phyloP scores from a whole-genome alignment of 2,329 filamentous ascomycete genomes.

The Endocalyx cinctus region DNA sequence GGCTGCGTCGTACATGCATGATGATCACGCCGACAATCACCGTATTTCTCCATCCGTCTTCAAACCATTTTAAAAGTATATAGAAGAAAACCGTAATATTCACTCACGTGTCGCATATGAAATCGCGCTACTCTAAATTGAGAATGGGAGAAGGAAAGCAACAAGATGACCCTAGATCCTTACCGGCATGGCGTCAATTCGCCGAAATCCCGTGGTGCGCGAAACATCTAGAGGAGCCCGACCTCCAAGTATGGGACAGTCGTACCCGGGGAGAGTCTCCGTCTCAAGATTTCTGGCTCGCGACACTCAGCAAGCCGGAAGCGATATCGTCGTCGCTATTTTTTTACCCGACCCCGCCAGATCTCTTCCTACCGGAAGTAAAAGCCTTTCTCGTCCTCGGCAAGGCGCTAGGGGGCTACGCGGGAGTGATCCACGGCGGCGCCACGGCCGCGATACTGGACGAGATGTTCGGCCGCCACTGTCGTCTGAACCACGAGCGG shows the following conservation, averaged over 20 bases:
- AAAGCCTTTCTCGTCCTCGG: conserved; percentile 1
- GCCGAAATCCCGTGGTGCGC: conserved; percentile 3
- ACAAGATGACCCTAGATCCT: too few relatives aligned
- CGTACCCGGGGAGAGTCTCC: conserved; percentile 1
- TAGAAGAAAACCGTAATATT: too few relatives aligned
- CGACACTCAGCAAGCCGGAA: background rate
- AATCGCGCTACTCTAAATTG: too few relatives aligned
- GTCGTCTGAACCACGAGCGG: conserved; percentile 3
- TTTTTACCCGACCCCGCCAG: background rate
- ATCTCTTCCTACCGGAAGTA: background rate
- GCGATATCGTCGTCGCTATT: background rate
- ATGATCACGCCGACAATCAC: too few relatives aligned
- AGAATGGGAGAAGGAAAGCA: too few relatives aligned
- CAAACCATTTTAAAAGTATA: too few relatives aligned
- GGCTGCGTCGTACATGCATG: too few relatives aligned
- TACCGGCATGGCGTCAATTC: conserved; percentile 1
- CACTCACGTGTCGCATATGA: too few relatives aligned
- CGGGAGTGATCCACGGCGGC: conserved; percentile 3
- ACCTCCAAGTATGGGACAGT: background rate
- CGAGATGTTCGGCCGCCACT: conserved; percentile 2
- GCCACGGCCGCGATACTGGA: conserved; percentile 1
- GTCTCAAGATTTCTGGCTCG: too few relatives aligned
- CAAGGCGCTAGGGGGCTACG: background rate
- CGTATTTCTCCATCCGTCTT: too few relatives aligned
- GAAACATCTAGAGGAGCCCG: conserved; percentile 1